phyloP scores from a whole-genome alignment of 495 filamentous ascomycete species.

The Sordaria brevicollis region DNA sequence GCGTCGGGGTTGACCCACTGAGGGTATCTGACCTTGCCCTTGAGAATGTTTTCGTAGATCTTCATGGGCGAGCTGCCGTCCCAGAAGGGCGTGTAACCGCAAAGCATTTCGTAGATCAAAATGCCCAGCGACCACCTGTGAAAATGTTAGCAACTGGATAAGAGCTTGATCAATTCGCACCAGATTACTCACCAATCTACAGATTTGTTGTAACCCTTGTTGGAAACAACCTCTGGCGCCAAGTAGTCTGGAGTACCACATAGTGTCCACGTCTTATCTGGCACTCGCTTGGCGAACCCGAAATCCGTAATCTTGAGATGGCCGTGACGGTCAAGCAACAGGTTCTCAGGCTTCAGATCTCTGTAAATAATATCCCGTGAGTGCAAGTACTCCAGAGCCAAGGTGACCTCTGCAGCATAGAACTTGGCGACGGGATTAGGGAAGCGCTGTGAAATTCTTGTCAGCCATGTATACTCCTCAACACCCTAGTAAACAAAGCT shows the following conservation, averaged over 20 bases:
- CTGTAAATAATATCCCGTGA: slow-evolving; percentile 91
- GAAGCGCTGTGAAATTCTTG: slow-evolving; percentile 60
- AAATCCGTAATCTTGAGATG: slow-evolving; percentile 99
- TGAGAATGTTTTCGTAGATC: slow-evolving; percentile 98
- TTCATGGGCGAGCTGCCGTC: slow-evolving; percentile 95
- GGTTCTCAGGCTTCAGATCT: slow-evolving; percentile 93
- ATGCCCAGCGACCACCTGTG: slow-evolving; percentile 95
- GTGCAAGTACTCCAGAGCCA: slow-evolving; percentile 95
- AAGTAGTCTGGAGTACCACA: slow-evolving; percentile 99
- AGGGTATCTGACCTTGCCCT: slow-evolving; percentile 88
- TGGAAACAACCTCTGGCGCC: slow-evolving; percentile 91
- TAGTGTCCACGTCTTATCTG: slow-evolving; percentile 97
- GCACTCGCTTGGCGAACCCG: slow-evolving; percentile 95
- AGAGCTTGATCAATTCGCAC: not conserved
- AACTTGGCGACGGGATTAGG: slow-evolving; percentile 98
- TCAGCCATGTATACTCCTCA: not conserved
- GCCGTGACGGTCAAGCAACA: slow-evolving; percentile 89
- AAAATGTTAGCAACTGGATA: not conserved
- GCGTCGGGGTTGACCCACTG: slow-evolving; percentile 91
- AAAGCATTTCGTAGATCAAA: slow-evolving; percentile 98
- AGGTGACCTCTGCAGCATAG: slow-evolving; percentile 93
- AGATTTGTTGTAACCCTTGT: slow-evolving; percentile 98
- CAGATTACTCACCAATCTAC: slow-evolving; percentile 76
- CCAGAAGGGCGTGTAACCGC: slow-evolving; percentile 98
- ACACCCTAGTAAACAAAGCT: too few relatives aligned